Evolutionary conservation across 139 green algal species (phyloP).

Genomic region (Chlamydomonas sp.): DNA sequence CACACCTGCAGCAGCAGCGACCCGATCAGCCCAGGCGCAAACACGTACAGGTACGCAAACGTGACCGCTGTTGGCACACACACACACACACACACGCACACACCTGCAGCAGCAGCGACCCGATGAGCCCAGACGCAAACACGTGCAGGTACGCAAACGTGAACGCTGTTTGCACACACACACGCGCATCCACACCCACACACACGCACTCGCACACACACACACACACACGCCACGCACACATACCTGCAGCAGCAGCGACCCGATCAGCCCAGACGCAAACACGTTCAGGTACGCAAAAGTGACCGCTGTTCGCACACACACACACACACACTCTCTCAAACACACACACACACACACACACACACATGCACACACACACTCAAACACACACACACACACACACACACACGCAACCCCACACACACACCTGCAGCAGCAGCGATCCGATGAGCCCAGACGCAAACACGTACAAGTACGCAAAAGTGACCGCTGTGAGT

Average conservation of each 20-base stretch:
- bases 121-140: slow-evolving; percentile 65
- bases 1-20: slow-evolving; percentile 47
- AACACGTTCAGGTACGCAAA: slow-evolving; percentile 76
- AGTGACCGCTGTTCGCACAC: slow-evolving; percentile 52
- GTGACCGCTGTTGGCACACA: slow-evolving; percentile 61
- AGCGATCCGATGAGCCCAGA: slow-evolving; percentile 55
- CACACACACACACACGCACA: too few relatives aligned
- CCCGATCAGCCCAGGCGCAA: slow-evolving; percentile 63
- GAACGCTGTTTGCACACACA: slow-evolving; percentile 37
- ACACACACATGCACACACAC: too few relatives aligned
- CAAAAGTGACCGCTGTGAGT: slow-evolving; percentile 55
- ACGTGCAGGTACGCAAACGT: slow-evolving; percentile 72
- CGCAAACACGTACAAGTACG: slow-evolving; percentile 76
- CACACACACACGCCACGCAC: too few relatives aligned
- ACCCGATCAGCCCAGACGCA: slow-evolving; percentile 56
- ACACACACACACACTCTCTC: not conserved
- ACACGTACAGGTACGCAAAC: slow-evolving; percentile 71
- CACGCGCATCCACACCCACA: too few relatives aligned
- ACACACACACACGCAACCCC: too few relatives aligned
- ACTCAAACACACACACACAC: too few relatives aligned
- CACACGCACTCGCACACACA: too few relatives aligned
- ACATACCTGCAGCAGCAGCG: slow-evolving; percentile 43
- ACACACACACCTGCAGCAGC: slow-evolving; percentile 44
- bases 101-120: slow-evolving; percentile 46
- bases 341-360: too few relatives aligned